Evolutionary conservation across 1,139 yeast species (phyloP), one percentile per base, ranked within the genome.

Genomic region (Kodamaea suecica): DNA sequence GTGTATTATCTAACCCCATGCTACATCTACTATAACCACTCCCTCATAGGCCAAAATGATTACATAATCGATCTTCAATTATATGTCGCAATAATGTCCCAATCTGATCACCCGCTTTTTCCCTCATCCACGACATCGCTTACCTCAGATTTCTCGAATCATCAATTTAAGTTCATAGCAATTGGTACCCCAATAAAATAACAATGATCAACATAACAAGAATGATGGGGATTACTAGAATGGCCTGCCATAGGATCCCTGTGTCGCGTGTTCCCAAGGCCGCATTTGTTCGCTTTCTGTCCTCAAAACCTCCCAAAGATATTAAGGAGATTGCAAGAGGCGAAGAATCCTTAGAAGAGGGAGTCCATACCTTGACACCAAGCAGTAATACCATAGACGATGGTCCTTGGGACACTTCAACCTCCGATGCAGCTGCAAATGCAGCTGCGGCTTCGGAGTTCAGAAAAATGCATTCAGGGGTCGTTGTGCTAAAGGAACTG

Each of bases 221-320:
- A 19, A 19, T 19, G 6, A 19, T 9, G 8, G 8, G 21, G 6
- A 19, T 9, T 6, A 6, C 21, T 6, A 6, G 21, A 9, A 6
- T 19, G 8, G 9, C 6, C 21, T 9, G 8, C 9, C 21, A 6
- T 19, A 6, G 21, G 21, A 19, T 19, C 21, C 21, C 9, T 19
- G 9, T 6, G 21, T 6, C 9, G 6, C 6, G 21, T 19, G 21
- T 19, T 19, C 8, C 8, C 21, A 19, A 6, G 21, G 21, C 21
- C 9, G 8, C 21, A 19, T 19, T 19, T 10, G 31, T 37, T 7
- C 25, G 45, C 31, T 30, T 27, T 14, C 29, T 38, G 7, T 40
- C 44, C 13, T 40, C 44, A 9, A 42, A 42, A 27, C 40, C 44
- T 7, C 45, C 45, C 2, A 42, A 42, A n/a, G n/a, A n/a, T n/a